These are phyloP conservation scores for Capillidium rhysosporum DNA, from an alignment of 371 early-diverging fungal genomes.

Conservation along the genomic window DNA sequence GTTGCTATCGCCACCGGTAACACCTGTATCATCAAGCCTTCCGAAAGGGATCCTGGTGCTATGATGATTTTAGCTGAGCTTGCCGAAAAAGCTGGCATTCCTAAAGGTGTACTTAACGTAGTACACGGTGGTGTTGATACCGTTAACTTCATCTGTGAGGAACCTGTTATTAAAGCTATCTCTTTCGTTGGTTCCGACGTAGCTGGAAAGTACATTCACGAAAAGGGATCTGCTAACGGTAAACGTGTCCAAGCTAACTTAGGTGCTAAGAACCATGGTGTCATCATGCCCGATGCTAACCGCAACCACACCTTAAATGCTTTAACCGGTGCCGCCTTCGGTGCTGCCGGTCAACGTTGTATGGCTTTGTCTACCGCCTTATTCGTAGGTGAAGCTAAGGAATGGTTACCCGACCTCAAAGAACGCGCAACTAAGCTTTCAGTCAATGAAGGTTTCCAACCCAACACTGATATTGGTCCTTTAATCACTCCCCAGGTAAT, in stretches of 20 bases:
- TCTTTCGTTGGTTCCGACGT: slow-evolving; percentile 87
- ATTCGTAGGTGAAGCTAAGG: slow-evolving; percentile 71
- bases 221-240: slow-evolving; percentile 72
- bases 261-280: slow-evolving; percentile 96
- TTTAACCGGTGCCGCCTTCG: slow-evolving; percentile 88
- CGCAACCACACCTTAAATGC: slow-evolving; percentile 78
- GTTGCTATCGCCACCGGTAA: slow-evolving; percentile 80
- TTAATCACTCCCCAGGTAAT: slow-evolving; percentile 46
- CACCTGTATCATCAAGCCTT: slow-evolving; percentile 79
- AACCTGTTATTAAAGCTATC: slow-evolving; percentile 73
- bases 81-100: slow-evolving; percentile 81
- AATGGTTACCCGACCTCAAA: slow-evolving; percentile 79
- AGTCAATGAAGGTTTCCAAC: slow-evolving; percentile 72
- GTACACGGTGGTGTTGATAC: slow-evolving; percentile 80
- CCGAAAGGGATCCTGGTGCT: slow-evolving; percentile 91
- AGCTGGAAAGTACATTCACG: slow-evolving; percentile 77
- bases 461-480: slow-evolving; percentile 80
- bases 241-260: slow-evolving; percentile 93
- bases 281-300: slow-evolving; percentile 80
- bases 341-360: slow-evolving; percentile 92
- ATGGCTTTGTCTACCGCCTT: slow-evolving; percentile 85
- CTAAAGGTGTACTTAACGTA: slow-evolving; percentile 82
- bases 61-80: slow-evolving; percentile 81
- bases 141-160: slow-evolving; percentile 83
- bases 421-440: slow-evolving; percentile 70